Percentiles rank a stretch among this genome's conserved stretches.
phyloP scores from a whole-genome alignment of 768 basidiomycete genomes.

The Leccinum subtestaceum region DNA sequence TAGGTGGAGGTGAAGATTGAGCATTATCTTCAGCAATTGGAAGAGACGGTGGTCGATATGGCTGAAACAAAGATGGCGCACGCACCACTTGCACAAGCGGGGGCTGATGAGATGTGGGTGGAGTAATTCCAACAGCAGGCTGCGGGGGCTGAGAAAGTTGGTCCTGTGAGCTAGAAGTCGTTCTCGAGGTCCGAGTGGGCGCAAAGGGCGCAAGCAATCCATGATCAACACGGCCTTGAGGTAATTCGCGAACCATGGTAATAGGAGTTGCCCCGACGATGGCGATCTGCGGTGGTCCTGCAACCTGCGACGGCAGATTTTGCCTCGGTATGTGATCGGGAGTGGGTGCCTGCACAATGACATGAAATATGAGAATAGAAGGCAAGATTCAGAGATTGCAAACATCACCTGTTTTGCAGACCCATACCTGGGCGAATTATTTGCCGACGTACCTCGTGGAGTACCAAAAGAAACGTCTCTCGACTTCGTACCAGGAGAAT shows the following conservation, averaged over 20 bases:
- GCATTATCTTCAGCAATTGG: slow-evolving; percentile 13
- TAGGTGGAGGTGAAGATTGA: slow-evolving; percentile 28
- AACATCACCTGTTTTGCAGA: slow-evolving; percentile 27
- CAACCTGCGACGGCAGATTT: slow-evolving; percentile 10
- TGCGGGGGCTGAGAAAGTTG: slow-evolving; percentile 16
- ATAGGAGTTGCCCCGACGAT: slow-evolving; percentile 31
- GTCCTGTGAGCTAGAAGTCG: slow-evolving; percentile 24
- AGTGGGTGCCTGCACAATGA: slow-evolving; percentile 15
- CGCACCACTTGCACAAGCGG: slow-evolving; percentile 6
- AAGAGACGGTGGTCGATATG: slow-evolving; percentile 23
- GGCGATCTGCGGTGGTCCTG: slow-evolving; percentile 29
- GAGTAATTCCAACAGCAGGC: slow-evolving; percentile 7
- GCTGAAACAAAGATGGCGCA: slow-evolving; percentile 25
- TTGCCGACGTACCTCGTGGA: slow-evolving; percentile 21
- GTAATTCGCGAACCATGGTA: slow-evolving; percentile 19
- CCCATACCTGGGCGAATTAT: slow-evolving; percentile 23
- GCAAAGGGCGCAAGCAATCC: slow-evolving; percentile 27
- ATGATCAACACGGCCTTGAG: slow-evolving; percentile 22
- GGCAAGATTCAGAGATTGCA: not conserved
- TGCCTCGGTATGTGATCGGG: slow-evolving; percentile 17
- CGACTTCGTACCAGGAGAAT: slow-evolving; percentile 15
- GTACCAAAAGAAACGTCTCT: slow-evolving; percentile 20
- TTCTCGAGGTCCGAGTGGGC: slow-evolving; percentile 24
- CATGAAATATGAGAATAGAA: slow-evolving; percentile 11
- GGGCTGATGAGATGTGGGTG: slow-evolving; percentile 17